Base-by-base conservation (phyloP, 1,284 basidiomycete species). In the Ganoderma sinense region DNA sequence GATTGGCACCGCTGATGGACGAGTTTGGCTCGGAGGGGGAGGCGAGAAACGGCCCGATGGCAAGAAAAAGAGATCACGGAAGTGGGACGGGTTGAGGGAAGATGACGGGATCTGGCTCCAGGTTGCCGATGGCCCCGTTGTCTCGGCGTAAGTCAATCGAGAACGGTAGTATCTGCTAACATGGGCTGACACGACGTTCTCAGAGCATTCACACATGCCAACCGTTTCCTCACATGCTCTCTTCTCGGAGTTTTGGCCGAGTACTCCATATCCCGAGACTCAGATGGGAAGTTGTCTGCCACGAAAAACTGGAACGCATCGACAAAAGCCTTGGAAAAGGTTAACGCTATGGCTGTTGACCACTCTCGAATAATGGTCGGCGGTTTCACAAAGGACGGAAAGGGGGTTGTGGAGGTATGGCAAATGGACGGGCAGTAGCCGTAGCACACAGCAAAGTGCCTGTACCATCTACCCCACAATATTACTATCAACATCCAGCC, bases 1-100 rank as follows among this genome's bases (percentile, higher is more conserved):
- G n/a, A 91, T 87, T 10, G 88, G 90, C 4, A 92, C 89, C 3
- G 93, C 92, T 26, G 91, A 94, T 76, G 94, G 94, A 4, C 87
- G 88, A 58, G 75, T 94, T 10, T 89, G 89, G 84, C 75, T 94
- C 31, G 91, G 92, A 14, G 84, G 85, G 16, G 88, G 91, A 6
- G 92, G 92, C 4, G 88, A 91, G 76, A 92, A 88, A 74, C 74
- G 76, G 18, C 64, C 78, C 1, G 23, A 26, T 8, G 65, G 73
- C 43, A 84, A 84, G 71, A 87, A 86, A 75, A 91, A 89, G 76
- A 86, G 86, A 72, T 83, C 82, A 26, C 85, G 87, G 66, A 93
- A 89, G 76, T 95, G 94, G 93, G 87, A 89, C 70, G 93, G 94
- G 1, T 80, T 94, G 31, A 83, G 83, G 67, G 79, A 79, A 45